A percentile compares a stretch with the other conserved stretches of the same genome.
These are phyloP conservation scores for Ophiostoma angusticollis DNA, from an alignment of 2,329 filamentous ascomycete species.

Conservation along the genomic window DNA sequence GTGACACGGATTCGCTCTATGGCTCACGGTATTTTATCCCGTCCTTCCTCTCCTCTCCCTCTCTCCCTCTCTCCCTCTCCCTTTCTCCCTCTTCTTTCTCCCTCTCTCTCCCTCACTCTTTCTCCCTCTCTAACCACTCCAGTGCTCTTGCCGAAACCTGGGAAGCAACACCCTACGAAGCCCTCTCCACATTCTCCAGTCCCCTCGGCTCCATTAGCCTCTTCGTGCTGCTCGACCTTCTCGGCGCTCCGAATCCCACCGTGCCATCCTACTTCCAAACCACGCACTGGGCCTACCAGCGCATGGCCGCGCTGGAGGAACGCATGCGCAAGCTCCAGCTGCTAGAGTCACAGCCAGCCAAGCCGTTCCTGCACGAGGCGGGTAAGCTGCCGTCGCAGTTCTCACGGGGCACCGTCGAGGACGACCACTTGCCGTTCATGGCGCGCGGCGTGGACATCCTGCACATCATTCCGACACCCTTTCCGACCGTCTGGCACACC, in stretches of 20 bases:
- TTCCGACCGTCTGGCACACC: slow-evolving; percentile 78
- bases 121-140: not conserved
- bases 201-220: slow-evolving; percentile 69
- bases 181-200: slow-evolving; percentile 61
- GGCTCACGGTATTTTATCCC: slow-evolving; percentile 54
- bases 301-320: slow-evolving; percentile 50
- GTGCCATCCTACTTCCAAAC: slow-evolving; percentile 69
- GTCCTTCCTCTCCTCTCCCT: not conserved
- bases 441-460: slow-evolving; percentile 72
- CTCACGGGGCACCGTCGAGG: slow-evolving; percentile 45
- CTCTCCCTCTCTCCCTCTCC: too few species aligned
- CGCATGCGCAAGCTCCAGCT: slow-evolving; percentile 45
- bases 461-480: slow-evolving; percentile 76
- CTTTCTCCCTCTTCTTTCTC: not conserved
- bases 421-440: slow-evolving; percentile 92
- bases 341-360: slow-evolving; percentile 33
- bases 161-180: slow-evolving; percentile 57
- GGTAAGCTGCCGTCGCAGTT: slow-evolving; percentile 40
- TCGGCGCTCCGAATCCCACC: slow-evolving; percentile 43
- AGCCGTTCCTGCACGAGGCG: slow-evolving; percentile 52
- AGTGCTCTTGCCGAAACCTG: slow-evolving; percentile 67
- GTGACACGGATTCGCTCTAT: slow-evolving; percentile 70
- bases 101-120: not conserved
- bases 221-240: slow-evolving; percentile 40
- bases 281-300: slow-evolving; percentile 71